Conservation (phyloP, 2,329 filamentous ascomycete genomes). For the Cordyceps cicadae region DNA sequence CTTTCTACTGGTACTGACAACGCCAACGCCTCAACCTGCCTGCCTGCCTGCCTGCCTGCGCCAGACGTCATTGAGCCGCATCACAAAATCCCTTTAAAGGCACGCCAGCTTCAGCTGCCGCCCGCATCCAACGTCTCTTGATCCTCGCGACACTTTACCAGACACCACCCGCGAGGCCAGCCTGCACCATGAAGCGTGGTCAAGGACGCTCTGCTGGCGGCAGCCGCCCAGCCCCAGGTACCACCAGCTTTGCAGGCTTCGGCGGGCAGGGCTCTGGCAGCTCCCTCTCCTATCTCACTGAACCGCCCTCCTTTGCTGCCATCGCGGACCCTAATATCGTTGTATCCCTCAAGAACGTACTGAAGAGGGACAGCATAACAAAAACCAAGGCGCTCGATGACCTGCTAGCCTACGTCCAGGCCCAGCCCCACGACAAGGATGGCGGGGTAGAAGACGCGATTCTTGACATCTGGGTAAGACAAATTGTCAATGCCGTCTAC, state of each 20-base stretch:
- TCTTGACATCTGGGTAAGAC: constrained; percentile 73
- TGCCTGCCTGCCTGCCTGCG: background rate
- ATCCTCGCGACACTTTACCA: background rate
- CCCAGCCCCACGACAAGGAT: constrained; percentile 42
- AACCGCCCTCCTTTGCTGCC: constrained; percentile 69
- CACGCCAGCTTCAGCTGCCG: background rate
- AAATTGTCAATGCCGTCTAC: background rate
- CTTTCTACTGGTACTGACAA: background rate
- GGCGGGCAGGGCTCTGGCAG: constrained; percentile 32
- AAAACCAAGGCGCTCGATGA: constrained; percentile 89
- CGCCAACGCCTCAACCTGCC: background rate
- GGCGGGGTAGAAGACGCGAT: constrained; percentile 69
- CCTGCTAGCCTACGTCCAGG: constrained; percentile 55
- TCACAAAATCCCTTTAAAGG: background rate
- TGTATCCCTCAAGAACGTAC: constrained; percentile 85
- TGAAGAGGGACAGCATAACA: constrained; percentile 88
- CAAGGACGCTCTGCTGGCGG: background rate
- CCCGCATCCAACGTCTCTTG: background rate
- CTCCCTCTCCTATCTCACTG: constrained; percentile 74
- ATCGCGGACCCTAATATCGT: constrained; percentile 75
- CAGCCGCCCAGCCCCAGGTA: background rate
- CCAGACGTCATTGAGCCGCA: constrained; percentile 5
- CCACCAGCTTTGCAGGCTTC: constrained; percentile 33
- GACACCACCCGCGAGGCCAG: background rate
- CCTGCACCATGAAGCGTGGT: constrained; percentile 5